A percentile compares a stretch with the other conserved stretches of the same genome.
Conservation (phyloP, 352 stramenopile genomes). For the Aphanomyces invadans region DNA sequence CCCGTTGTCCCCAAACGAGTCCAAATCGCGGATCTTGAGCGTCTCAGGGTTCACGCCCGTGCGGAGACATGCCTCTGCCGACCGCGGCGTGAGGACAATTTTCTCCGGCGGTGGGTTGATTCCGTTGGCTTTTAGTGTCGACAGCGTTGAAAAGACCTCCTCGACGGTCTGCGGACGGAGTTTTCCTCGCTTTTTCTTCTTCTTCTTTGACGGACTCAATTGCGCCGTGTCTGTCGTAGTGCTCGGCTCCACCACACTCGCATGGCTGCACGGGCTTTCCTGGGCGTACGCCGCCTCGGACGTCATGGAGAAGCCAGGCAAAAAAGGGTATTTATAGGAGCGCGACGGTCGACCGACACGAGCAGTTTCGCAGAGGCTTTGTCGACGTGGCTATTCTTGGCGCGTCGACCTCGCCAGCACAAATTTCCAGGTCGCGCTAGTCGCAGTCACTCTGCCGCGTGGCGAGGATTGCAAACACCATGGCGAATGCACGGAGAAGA, state of each 20-base stretch:
- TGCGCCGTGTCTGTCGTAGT: background rate
- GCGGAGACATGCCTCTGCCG: slow-evolving; percentile 82
- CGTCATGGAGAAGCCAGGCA: slow-evolving; percentile 5
- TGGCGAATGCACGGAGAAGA: too few relatives aligned
- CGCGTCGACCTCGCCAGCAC: background rate
- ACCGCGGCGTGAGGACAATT: slow-evolving; percentile 83
- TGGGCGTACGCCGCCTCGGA: background rate
- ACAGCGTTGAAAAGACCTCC: slow-evolving; percentile 70
- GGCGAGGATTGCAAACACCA: too few relatives aligned
- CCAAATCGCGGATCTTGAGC: slow-evolving; percentile 86
- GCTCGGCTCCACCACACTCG: background rate
- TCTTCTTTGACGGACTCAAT: slow-evolving; percentile 27
- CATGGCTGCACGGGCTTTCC: background rate
- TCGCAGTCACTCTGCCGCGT: too few relatives aligned
- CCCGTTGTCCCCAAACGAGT: slow-evolving; percentile 84
- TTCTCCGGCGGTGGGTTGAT: slow-evolving; percentile 61
- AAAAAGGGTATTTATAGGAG: background rate
- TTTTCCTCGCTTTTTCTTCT: slow-evolving; percentile 50
- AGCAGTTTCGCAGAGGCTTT: too few relatives aligned
- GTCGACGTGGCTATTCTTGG: background rate
- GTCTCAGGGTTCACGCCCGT: slow-evolving; percentile 89
- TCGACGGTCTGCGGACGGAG: slow-evolving; percentile 58
- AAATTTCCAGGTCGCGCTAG: too few relatives aligned
- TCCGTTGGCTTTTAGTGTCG: slow-evolving; percentile 53
- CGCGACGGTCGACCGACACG: background rate